A percentile compares a stretch with the other conserved stretches of the same genome.
Conservation (phyloP, 2,329 filamentous ascomycete species). For the Claviceps africana region DNA sequence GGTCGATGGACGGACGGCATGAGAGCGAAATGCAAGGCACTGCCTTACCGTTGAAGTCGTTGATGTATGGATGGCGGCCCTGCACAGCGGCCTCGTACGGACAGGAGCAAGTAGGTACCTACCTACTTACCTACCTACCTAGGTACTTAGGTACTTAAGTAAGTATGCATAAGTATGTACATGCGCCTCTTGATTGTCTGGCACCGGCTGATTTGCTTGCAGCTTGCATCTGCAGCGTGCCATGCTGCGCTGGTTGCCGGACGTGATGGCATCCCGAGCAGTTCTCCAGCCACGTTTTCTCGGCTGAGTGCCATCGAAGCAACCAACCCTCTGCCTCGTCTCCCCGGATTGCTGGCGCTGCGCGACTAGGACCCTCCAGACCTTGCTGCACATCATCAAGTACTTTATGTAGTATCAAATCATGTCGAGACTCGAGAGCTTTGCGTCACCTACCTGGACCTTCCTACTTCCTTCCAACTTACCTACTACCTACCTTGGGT, state of each 20-base stretch:
- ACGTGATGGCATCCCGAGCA: neutral
- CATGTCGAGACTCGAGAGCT: too few relatives aligned
- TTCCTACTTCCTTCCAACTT: too few relatives aligned
- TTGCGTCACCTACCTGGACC: neutral
- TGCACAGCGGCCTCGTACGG: neutral
- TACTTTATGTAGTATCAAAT: too few relatives aligned
- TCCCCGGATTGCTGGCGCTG: neutral
- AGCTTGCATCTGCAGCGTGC: neutral
- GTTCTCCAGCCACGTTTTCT: too few relatives aligned
- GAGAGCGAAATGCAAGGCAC: neutral
- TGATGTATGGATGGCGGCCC: neutral
- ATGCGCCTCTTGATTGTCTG: neutral
- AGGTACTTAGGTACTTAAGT: too few relatives aligned
- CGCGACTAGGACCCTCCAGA: too few relatives aligned
- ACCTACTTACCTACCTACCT: too few relatives aligned
- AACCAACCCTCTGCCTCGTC: neutral
- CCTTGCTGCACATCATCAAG: too few relatives aligned
- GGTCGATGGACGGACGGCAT: neutral
- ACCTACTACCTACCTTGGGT: too few relatives aligned
- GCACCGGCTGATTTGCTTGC: conserved; percentile 1
- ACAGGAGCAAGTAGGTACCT: too few relatives aligned
- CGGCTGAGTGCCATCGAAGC: neutral
- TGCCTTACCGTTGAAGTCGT: neutral
- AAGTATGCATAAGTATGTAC: too few relatives aligned
- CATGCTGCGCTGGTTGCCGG: neutral